Base-by-base conservation (phyloP, 768 basidiomycete genomes). In the Zangia roseola region DNA sequence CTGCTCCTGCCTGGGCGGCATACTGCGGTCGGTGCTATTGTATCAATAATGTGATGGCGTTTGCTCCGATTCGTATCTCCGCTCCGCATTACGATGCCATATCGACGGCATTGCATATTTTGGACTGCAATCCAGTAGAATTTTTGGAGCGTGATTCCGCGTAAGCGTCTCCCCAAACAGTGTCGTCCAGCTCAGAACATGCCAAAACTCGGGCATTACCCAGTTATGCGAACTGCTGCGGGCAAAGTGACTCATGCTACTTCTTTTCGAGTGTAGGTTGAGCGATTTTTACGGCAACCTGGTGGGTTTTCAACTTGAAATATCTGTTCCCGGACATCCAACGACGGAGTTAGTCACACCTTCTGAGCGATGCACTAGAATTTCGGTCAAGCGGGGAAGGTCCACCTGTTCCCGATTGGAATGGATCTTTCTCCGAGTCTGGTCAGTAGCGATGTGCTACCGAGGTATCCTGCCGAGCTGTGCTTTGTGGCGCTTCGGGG, bases 401-500 rank as follows among this genome's bases (percentile, higher is more conserved):
- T 31, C 14, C 14, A 31, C 31, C 14, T 31, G 31, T 16, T 13
- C 31, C 31, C 46, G 33, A 45, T 41, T 45, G 20, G 20, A 34
- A 10, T 21, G 33, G 40, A 45, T 40, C 25, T 16, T 16, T 19
- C n/a, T 17, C 17, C 26, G 30, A 16, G 8, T 28, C 10, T 12
- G 28, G 2, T 3, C 12, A 30, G 41, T 28, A 34, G 39, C 49
- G 44, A 47, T 47, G 14, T 43, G 16, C 31, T 25, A 10, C 21
- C 26, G 28, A 47, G 23, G 24, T 10, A 33, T 33, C 20, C 24
- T 35, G n/a, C 26, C 20, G 42, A 49, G 58, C 52, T 30, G 50
- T 48, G 43, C 60, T 64, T 64, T 61, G 60, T 62, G 60, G 60
- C 60, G 56, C 49, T 44, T 47, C 47, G 51, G 38, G 40, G 43